Percentiles rank a stretch among this genome's conserved stretches.
phyloP scores from a whole-genome alignment of 2,329 filamentous ascomycete species.

The Trichoderma lentiforme region DNA sequence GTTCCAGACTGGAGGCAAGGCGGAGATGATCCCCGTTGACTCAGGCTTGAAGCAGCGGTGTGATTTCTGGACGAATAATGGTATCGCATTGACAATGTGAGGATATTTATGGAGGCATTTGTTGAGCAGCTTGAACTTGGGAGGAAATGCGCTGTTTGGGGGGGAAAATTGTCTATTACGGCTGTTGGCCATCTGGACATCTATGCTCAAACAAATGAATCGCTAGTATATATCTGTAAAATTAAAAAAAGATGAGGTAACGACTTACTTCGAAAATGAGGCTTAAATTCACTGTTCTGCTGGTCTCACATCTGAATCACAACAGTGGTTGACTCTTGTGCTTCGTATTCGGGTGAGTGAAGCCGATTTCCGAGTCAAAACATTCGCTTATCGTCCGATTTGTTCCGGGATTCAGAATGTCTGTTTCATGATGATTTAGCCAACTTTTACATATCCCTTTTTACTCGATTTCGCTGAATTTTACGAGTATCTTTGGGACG shows the following conservation, averaged over 20 bases:
- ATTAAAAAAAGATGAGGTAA: neutral
- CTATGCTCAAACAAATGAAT: neutral
- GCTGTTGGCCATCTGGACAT: neutral
- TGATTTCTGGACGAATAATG: conserved; percentile 25
- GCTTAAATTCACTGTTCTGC: neutral
- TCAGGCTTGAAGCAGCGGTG: conserved; percentile 28
- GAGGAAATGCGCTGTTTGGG: neutral
- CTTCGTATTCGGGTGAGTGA: neutral
- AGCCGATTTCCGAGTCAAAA: neutral
- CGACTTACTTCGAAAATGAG: neutral
- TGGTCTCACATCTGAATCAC: neutral
- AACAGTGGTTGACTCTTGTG: neutral
- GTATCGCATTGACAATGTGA: conserved; percentile 24
- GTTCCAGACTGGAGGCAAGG: conserved; percentile 39
- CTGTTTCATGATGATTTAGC: neutral
- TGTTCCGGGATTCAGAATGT: too few relatives aligned
- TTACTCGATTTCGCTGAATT: neutral
- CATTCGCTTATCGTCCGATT: neutral
- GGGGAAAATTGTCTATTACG: neutral
- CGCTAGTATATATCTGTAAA: neutral
- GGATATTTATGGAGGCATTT: neutral
- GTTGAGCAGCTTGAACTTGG: neutral
- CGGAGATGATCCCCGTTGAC: conserved; percentile 38
- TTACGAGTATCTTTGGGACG: neutral
- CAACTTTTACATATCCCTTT: neutral